These are phyloP conservation scores for Colletotrichum siamense DNA, from an alignment of 2,329 filamentous ascomycete species.

Conservation along the genomic window DNA sequence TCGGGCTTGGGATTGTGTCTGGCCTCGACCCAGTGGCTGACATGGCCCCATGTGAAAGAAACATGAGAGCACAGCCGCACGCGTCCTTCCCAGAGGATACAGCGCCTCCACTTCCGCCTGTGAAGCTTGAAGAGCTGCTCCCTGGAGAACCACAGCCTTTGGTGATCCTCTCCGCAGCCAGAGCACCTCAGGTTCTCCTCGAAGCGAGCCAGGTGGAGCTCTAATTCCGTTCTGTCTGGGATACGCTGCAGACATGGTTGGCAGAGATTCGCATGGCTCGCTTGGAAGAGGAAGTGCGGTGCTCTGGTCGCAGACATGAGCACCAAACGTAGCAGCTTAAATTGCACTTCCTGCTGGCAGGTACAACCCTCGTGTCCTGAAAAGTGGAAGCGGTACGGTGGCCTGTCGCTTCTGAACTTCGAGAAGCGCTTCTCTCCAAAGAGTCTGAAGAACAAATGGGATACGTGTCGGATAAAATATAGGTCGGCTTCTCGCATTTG, in stretches of 20 bases:
- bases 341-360: not conserved
- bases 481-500: not conserved
- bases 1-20: not conserved
- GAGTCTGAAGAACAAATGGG: not conserved
- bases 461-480: not conserved
- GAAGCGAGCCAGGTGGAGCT: not conserved
- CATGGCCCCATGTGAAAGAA: not conserved
- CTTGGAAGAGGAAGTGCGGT: not conserved
- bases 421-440: not conserved
- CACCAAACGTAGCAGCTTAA: accelerated
- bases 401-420: not conserved
- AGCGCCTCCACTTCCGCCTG: accelerated
- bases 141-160: not conserved
- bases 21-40: not conserved
- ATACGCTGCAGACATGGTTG: not conserved
- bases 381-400: not conserved
- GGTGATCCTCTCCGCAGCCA: not conserved
- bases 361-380: not conserved
- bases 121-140: not conserved
- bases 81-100: not conserved
- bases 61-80: not conserved
- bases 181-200: not conserved
- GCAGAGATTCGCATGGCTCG: not conserved
- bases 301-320: not conserved
- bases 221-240: not conserved